Base-by-base conservation (phyloP, 78 protist species). In the Dictyostelium brefeldianum region DNA sequence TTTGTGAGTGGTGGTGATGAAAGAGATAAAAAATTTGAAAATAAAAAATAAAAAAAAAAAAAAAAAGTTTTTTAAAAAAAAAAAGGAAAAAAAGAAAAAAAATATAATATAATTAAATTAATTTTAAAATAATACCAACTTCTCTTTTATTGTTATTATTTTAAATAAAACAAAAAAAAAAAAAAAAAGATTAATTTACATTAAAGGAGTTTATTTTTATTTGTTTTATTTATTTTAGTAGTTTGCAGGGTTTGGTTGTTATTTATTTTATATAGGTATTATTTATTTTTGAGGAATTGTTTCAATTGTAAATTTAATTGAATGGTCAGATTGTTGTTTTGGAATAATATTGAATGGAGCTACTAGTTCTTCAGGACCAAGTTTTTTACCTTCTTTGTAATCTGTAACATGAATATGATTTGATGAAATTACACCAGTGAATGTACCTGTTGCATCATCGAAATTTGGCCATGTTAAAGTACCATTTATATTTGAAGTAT, bases 321-420 rank as follows among this genome's bases (percentile, higher is more conserved):
- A 59, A 22, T 59, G 69, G 25, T 59, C 69, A 59, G 69, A 59
- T 59, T 59, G 69, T 59, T 59, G 41, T 8, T 25, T 20, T 36
- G 78, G 78, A 18, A 71, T 43, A 17, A 46, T 5, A 22, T 75
- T 48, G 50, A 75, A 75, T 18, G 81, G 81, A 25, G 4, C 43
- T 1, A 46, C 5, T 22, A 78, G 15, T 57, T 84, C 91, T n/a
- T 80, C 81, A 18, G 81, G 81, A 8, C 43, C 25, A 1, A 14
- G 43, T 51, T 83, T 83, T 18, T 54, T 62, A 27, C 31, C 53
- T 74, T 84, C 91, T 12, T 29, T 59, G 27, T 84, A 74, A 5
- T 71, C 29, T 14, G 62, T 17, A 5, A 84, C 80, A 2, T 25
- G 22, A 12, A 84, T 84, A 69, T 20, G 7, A 1, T 65, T 31